Evolutionary conservation across 495 filamentous ascomycete genomes (phyloP).

Genomic region (Penicillium samsonianum): DNA sequence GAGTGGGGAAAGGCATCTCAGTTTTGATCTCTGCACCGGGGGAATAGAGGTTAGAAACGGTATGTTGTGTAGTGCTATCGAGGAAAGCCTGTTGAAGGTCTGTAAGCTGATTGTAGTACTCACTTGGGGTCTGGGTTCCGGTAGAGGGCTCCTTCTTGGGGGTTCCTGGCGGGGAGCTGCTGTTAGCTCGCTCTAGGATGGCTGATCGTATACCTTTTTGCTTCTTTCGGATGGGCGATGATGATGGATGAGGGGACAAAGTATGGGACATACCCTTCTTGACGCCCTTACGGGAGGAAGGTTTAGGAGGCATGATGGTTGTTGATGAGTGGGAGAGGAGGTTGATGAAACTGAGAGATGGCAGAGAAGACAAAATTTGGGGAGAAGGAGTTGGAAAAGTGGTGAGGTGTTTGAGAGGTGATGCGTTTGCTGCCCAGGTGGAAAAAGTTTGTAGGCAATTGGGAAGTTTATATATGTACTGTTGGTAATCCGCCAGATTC

Average conservation of each 20-base stretch:
- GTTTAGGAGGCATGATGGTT: background rate
- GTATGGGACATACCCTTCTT: constrained; percentile 3
- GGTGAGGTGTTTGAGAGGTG: too few relatives aligned
- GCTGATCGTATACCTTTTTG: background rate
- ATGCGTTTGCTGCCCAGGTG: background rate
- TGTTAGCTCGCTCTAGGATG: background rate
- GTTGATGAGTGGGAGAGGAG: background rate
- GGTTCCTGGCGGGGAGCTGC: background rate
- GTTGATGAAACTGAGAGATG: background rate
- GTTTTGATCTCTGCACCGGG: background rate
- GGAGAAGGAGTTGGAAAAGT: background rate
- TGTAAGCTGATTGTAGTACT: background rate
- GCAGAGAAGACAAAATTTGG: background rate
- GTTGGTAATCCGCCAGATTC: background rate
- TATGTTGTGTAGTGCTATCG: background rate
- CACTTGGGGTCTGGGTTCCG: background rate
- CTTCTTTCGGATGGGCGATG: background rate
- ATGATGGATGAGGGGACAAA: background rate
- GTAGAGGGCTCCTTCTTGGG: background rate
- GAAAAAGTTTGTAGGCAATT: background rate
- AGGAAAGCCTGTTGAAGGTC: background rate
- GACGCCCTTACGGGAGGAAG: background rate
- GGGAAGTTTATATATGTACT: too few relatives aligned
- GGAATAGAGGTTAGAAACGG: background rate
- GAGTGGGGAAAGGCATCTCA: background rate